A percentile compares a stretch with the other conserved stretches of the same genome.
These are phyloP conservation scores for Dichotomocladium elegans DNA, from an alignment of 371 early-diverging fungal genomes.

Conservation along the genomic window DNA sequence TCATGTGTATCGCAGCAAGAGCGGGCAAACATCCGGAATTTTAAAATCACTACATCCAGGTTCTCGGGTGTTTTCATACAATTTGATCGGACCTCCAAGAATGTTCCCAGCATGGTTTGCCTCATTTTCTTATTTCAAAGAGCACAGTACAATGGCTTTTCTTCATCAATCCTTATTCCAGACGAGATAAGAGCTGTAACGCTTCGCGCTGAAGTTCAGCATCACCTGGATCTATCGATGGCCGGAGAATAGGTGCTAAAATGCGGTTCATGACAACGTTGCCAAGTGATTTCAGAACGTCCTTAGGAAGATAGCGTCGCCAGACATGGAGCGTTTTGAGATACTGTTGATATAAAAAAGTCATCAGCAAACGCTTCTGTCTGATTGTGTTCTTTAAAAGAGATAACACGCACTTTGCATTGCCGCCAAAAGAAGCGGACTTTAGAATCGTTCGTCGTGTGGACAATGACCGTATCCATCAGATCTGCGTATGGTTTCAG, in stretches of 20 bases:
- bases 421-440: slow-evolving; percentile 32
- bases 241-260: slow-evolving; percentile 24
- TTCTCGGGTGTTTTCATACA: no score
- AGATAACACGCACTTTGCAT: slow-evolving; percentile 34
- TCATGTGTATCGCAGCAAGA: no score
- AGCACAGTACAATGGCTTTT: no score
- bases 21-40: no score
- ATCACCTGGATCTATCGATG: slow-evolving; percentile 13
- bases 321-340: slow-evolving; percentile 25
- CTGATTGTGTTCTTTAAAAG: not conserved
- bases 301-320: slow-evolving; percentile 26
- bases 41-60: no score
- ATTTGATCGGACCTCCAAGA: no score
- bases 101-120: no score
- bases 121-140: no score
- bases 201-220: slow-evolving; percentile 13
- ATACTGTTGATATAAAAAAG: slow-evolving; percentile 8
- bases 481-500: slow-evolving; percentile 23
- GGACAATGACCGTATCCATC: slow-evolving; percentile 13
- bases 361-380: no score
- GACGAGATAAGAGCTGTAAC: slow-evolving; percentile 10
- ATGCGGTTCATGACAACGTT: slow-evolving; percentile 18
- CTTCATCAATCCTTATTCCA: slow-evolving; percentile 12
- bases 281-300: slow-evolving; percentile 14
- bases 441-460: slow-evolving; percentile 19